Conservation (phyloP, 352 stramenopile species). For the Globisporangium takayamanum region DNA sequence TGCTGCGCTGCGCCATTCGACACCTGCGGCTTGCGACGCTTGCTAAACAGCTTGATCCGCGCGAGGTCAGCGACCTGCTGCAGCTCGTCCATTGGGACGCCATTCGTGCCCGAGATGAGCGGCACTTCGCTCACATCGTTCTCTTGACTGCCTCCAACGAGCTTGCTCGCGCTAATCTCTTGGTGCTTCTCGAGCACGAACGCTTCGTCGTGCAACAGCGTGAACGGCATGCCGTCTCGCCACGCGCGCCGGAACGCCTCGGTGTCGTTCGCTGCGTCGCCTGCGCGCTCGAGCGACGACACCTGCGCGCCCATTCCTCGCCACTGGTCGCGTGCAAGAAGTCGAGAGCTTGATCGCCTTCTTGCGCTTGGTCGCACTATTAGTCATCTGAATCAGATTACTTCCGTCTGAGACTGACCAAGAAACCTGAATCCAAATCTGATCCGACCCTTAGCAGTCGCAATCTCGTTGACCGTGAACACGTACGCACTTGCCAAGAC, state of each 20-base stretch:
- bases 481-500: too few species aligned
- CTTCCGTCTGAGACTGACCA: too few species aligned
- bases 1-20: not conserved
- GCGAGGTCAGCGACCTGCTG: slow-evolving; percentile 47
- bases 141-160: not conserved
- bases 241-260: slow-evolving; percentile 23
- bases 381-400: not conserved
- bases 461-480: too few species aligned
- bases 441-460: too few species aligned
- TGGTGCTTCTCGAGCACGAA: slow-evolving; percentile 67
- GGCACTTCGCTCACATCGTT: slow-evolving; percentile 10
- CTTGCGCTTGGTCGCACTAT: not conserved
- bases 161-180: slow-evolving; percentile 18
- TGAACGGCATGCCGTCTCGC: slow-evolving; percentile 56
- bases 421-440: too few species aligned
- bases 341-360: not conserved
- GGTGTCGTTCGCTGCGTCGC: slow-evolving; percentile 8
- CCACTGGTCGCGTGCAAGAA: not conserved
- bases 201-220: slow-evolving; percentile 58
- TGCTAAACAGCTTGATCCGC: slow-evolving; percentile 49
- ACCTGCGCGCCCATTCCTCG: slow-evolving; percentile 10
- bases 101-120: slow-evolving; percentile 36
- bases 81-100: slow-evolving; percentile 50
- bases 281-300: slow-evolving; percentile 2
- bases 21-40: slow-evolving; percentile 7